Conservation (phyloP, 768 basidiomycete species). For the Mycena epipterygia region DNA sequence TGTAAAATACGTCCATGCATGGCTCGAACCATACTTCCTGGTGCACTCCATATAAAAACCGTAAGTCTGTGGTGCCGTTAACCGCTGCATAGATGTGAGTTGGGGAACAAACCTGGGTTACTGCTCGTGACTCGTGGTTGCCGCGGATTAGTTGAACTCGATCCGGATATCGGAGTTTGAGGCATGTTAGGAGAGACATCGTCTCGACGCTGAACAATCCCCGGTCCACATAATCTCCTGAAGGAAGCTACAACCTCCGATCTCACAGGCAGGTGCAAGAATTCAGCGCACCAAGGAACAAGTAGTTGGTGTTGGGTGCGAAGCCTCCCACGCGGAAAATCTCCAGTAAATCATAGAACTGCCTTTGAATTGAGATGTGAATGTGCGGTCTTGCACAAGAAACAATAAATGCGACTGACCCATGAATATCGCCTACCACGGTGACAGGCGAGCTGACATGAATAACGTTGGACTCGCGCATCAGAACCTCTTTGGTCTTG, state of each 20-base stretch:
- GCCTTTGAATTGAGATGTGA: constrained; percentile 64
- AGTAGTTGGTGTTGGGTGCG: constrained; percentile 96
- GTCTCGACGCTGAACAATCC: constrained; percentile 99
- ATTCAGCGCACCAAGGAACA: constrained; percentile 90
- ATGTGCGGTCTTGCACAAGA: too few relatives aligned
- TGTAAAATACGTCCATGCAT: constrained; percentile 99
- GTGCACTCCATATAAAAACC: constrained; percentile 99
- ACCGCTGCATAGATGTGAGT: constrained; percentile 35
- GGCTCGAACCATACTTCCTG: constrained; percentile 94
- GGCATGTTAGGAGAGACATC: constrained; percentile 95
- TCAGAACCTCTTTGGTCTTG: constrained; percentile 98
- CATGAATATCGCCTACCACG: constrained; percentile 98
- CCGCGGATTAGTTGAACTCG: constrained; percentile 97
- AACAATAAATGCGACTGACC: constrained; percentile 67
- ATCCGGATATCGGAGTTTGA: constrained; percentile 97
- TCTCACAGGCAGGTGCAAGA: too few relatives aligned
- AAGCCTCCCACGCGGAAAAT: constrained; percentile 99
- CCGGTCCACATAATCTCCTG: constrained; percentile 98
- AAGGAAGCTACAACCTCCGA: constrained; percentile 17
- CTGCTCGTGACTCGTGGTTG: constrained; percentile 97
- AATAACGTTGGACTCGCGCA: constrained; percentile 98
- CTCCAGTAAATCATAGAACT: constrained; percentile 99
- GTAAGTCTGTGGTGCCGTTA: constrained; percentile 79
- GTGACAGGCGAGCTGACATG: constrained; percentile 98
- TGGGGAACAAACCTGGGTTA: constrained; percentile 87